Conservation (phyloP, 768 basidiomycete genomes). For the Nidula microcarpa region DNA sequence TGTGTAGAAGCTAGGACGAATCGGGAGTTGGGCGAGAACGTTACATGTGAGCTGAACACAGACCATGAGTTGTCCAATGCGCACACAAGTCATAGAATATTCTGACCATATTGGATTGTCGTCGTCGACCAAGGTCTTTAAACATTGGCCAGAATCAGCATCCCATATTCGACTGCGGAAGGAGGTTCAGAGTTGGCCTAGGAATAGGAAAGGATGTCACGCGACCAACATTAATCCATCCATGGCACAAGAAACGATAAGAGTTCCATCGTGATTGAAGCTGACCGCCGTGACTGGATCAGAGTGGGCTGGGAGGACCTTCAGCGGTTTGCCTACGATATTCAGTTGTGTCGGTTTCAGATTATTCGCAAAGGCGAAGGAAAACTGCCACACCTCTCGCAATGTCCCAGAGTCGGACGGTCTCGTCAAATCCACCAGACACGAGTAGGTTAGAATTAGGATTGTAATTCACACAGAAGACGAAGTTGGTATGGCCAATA, state of each 20-base stretch:
- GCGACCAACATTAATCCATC: conserved; percentile 88
- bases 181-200: background rate
- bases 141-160: conserved; percentile 92
- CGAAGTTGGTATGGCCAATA: conserved; percentile 87
- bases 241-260: conserved; percentile 93
- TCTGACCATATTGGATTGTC: conserved; percentile 88
- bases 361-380: background rate
- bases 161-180: conserved; percentile 90
- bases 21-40: conserved; percentile 89
- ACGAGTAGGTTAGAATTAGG: conserved; percentile 88
- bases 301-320: conserved; percentile 91
- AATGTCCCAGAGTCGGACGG: conserved; percentile 95
- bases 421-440: conserved; percentile 95
- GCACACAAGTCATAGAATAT: background rate
- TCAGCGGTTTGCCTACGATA: conserved; percentile 70
- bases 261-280: conserved; percentile 93
- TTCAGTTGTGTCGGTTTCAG: conserved; percentile 1
- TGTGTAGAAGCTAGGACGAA: conserved; percentile 90
- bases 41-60: conserved; percentile 69
- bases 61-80: conserved; percentile 4
- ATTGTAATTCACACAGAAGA: conserved; percentile 92
- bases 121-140: conserved; percentile 96
- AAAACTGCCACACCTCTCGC: conserved; percentile 61
- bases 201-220: background rate
- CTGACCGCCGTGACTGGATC: conserved; percentile 94